These are phyloP conservation scores for Fagus sylvatica DNA, from an alignment of 306 rosid genomes.

Conservation along the genomic window DNA sequence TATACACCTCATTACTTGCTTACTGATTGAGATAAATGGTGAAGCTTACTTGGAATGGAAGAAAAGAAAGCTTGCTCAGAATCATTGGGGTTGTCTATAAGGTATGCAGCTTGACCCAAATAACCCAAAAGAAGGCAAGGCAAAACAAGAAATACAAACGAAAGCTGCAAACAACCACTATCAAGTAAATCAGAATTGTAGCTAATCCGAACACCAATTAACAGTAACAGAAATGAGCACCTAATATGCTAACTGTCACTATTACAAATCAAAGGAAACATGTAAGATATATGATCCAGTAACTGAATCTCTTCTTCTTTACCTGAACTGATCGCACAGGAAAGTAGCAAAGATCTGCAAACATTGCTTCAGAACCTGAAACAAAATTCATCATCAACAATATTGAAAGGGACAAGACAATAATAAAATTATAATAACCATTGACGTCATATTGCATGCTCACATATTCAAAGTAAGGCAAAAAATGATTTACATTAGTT, in stretches of 20 bases:
- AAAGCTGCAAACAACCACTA: slow-evolving; percentile 69
- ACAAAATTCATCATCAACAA: slow-evolving; percentile 24
- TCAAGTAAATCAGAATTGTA: slow-evolving; percentile 16
- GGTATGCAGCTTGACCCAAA: slow-evolving; percentile 99
- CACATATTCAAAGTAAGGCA: not conserved
- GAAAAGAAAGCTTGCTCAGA: slow-evolving; percentile 69
- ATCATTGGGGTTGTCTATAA: slow-evolving; percentile 61
- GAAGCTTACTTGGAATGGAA: slow-evolving; percentile 79
- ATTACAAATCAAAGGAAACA: slow-evolving; percentile 17
- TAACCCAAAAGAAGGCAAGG: slow-evolving; percentile 95
- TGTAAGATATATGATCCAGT: not conserved
- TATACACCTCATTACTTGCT: not conserved
- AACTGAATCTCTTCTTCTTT: slow-evolving; percentile 21
- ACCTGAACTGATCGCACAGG: slow-evolving; percentile 96
- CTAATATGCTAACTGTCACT: not conserved
- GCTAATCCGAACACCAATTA: slow-evolving; percentile 11
- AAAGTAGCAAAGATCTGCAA: slow-evolving; percentile 97
- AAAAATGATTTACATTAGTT: not conserved
- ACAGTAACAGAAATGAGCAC: slow-evolving; percentile 14
- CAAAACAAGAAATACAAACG: slow-evolving; percentile 87
- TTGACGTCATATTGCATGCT: not conserved
- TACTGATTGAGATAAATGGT: slow-evolving; percentile 10
- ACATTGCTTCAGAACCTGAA: slow-evolving; percentile 99
- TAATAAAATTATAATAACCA: not conserved
- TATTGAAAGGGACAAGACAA: slow-evolving; percentile 10